Percentiles rank a stretch among this genome's conserved stretches.
Conservation (phyloP, 1,284 basidiomycete species). For the Tylopilus orsonianus region DNA sequence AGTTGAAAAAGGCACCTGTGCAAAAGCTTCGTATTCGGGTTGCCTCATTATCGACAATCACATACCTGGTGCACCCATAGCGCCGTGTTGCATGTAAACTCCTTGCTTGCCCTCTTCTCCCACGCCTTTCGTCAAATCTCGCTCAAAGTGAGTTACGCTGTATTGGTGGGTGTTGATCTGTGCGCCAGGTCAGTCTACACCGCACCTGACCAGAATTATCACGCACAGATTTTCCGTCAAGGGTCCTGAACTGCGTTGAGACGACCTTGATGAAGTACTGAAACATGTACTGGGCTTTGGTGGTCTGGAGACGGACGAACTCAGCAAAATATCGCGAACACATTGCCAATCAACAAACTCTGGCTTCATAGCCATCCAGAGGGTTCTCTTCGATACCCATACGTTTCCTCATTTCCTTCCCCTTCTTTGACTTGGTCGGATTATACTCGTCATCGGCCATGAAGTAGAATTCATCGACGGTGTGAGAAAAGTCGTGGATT, state of each 20-base stretch:
- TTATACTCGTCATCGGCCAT: slow-evolving; percentile 81
- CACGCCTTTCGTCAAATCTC: slow-evolving; percentile 72
- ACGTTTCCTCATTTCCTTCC: slow-evolving; percentile 70
- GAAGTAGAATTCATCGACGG: slow-evolving; percentile 81
- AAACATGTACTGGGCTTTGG: slow-evolving; percentile 84
- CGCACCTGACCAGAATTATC: neutral
- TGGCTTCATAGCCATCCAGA: slow-evolving; percentile 68
- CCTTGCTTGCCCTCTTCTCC: slow-evolving; percentile 66
- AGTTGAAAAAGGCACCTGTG: slow-evolving; percentile 88
- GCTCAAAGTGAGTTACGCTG: slow-evolving; percentile 93
- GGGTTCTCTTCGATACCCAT: slow-evolving; percentile 81
- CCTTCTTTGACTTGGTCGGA: slow-evolving; percentile 57
- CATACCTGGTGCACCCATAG: slow-evolving; percentile 74
- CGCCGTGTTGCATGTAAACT: slow-evolving; percentile 79
- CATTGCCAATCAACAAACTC: slow-evolving; percentile 42
- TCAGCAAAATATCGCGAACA: slow-evolving; percentile 8
- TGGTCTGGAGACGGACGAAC: slow-evolving; percentile 44
- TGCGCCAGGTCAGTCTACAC: slow-evolving; percentile 6
- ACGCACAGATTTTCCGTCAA: slow-evolving; percentile 72
- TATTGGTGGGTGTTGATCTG: slow-evolving; percentile 88
- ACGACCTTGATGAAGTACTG: slow-evolving; percentile 99
- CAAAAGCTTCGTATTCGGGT: neutral
- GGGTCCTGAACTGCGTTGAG: slow-evolving; percentile 83
- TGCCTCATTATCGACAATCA: slow-evolving; percentile 11
- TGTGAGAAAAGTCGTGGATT: slow-evolving; percentile 94